A percentile compares a stretch with the other conserved stretches of the same genome.
Conservation (phyloP, 495 filamentous ascomycete species). For the Clavariopsis aquatica region DNA sequence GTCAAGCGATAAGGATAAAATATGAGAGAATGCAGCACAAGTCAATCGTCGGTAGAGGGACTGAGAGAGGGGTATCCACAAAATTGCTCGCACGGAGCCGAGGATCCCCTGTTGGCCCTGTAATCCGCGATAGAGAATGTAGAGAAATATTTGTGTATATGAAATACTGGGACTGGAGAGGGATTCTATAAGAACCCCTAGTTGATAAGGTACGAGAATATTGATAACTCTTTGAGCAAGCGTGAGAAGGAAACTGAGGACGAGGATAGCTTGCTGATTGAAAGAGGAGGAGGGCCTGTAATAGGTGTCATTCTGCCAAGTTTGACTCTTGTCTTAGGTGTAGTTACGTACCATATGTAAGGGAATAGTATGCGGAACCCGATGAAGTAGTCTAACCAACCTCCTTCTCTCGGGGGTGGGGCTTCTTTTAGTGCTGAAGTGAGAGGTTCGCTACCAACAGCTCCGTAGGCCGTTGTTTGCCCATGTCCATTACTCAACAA, state of each 20-base stretch:
- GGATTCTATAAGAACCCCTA: slow-evolving; percentile 5
- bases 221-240: slow-evolving; percentile 14
- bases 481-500: background rate
- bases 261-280: slow-evolving; percentile 4
- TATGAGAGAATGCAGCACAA: slow-evolving; percentile 14
- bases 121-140: slow-evolving; percentile 10
- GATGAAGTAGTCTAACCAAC: slow-evolving; percentile 22
- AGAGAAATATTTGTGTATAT: slow-evolving; percentile 3
- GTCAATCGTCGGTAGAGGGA: slow-evolving; percentile 9
- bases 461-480: background rate
- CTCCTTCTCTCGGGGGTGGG: background rate
- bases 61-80: slow-evolving; percentile 22
- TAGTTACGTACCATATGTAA: slow-evolving; percentile 11
- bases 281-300: slow-evolving; percentile 2
- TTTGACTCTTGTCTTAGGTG: background rate
- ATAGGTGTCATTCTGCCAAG: too few relatives aligned
- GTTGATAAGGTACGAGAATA: slow-evolving; percentile 17
- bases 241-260: background rate
- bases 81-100: slow-evolving; percentile 10
- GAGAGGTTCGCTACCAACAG: background rate
- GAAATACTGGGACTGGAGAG: slow-evolving; percentile 1
- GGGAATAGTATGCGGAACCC: slow-evolving; percentile 16
- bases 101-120: slow-evolving; percentile 24
- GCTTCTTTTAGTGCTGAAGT: background rate
- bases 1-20: slow-evolving; percentile 15